Evolutionary conservation across 768 basidiomycete genomes (phyloP).

Genomic region (Stropharia rugosoannulata): DNA sequence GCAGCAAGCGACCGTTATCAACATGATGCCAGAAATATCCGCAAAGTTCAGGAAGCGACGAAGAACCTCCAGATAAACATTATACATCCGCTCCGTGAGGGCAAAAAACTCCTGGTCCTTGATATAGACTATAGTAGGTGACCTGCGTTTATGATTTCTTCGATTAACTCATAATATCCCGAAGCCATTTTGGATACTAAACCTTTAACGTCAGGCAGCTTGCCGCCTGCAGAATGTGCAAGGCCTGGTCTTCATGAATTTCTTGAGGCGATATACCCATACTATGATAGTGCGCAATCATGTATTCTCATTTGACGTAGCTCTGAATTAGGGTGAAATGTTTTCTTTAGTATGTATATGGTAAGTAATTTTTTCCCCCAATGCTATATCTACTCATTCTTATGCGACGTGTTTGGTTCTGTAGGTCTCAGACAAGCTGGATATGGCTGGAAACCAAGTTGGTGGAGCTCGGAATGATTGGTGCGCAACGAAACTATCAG

Average conservation of each 20-base stretch:
- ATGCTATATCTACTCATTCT: too few relatives aligned
- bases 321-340: not conserved
- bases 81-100: conserved; percentile 73
- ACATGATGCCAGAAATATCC: conserved; percentile 77
- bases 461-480: conserved; percentile 83
- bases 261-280: conserved; percentile 72
- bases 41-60: conserved; percentile 76
- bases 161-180: conserved; percentile 3
- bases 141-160: not conserved
- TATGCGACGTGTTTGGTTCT: too few relatives aligned
- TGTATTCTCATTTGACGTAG: not conserved
- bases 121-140: conserved; percentile 85
- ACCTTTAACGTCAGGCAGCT: conserved; percentile 75
- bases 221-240: conserved; percentile 81
- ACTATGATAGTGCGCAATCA: conserved; percentile 66
- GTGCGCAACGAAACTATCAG: conserved; percentile 67
- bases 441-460: conserved; percentile 88
- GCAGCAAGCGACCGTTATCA: conserved; percentile 58
- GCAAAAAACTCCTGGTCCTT: conserved; percentile 80
- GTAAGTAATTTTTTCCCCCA: conserved; percentile 36
- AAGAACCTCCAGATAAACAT: conserved; percentile 63
- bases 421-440: conserved; percentile 85
- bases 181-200: conserved; percentile 84
- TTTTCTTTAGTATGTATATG: conserved; percentile 68
- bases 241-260: conserved; percentile 85